Conservation (phyloP, 1,284 basidiomycete genomes). For the Cutaneotrichosporon mucoides region DNA sequence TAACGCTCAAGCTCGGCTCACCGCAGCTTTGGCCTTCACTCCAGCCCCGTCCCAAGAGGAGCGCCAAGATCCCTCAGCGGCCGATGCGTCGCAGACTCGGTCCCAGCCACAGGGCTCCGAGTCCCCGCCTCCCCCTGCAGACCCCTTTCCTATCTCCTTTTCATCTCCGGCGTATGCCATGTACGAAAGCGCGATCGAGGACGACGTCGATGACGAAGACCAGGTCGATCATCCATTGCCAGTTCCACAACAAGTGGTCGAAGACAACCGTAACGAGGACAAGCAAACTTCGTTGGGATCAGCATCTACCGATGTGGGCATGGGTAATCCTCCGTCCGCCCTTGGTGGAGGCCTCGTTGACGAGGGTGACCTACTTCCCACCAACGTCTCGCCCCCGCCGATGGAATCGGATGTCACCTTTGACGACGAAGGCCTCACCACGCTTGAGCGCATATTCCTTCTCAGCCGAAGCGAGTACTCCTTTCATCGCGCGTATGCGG, state of each 20-base stretch:
- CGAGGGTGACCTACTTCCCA: constrained; percentile 42
- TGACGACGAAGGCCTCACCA: constrained; percentile 65
- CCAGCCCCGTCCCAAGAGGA: not conserved
- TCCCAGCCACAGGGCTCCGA: not conserved
- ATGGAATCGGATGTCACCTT: constrained; percentile 46
- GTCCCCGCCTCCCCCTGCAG: not conserved
- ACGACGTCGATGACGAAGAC: constrained; percentile 12
- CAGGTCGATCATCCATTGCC: not conserved
- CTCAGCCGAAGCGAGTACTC: constrained; percentile 79
- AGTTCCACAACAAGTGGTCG: not conserved
- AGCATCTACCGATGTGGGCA: not conserved
- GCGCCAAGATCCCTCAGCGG: no score
- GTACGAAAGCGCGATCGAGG: constrained; percentile 15
- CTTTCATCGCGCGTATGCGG: constrained; percentile 81
- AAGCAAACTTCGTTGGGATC: no score
- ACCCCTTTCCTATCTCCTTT: not conserved
- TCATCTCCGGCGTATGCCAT: not conserved
- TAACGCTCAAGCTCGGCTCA: not conserved
- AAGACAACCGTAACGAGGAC: no score
- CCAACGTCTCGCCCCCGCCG: constrained; percentile 5
- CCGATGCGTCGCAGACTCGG: not conserved
- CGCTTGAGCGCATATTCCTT: constrained; percentile 90
- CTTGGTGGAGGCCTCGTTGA: constrained; percentile 25
- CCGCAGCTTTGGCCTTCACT: not conserved
- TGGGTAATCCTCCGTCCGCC: not conserved